A percentile compares a stretch with the other conserved stretches of the same genome.
Conservation (phyloP, 73 alveolate genomes). For the Paramecium tetraurelia region DNA sequence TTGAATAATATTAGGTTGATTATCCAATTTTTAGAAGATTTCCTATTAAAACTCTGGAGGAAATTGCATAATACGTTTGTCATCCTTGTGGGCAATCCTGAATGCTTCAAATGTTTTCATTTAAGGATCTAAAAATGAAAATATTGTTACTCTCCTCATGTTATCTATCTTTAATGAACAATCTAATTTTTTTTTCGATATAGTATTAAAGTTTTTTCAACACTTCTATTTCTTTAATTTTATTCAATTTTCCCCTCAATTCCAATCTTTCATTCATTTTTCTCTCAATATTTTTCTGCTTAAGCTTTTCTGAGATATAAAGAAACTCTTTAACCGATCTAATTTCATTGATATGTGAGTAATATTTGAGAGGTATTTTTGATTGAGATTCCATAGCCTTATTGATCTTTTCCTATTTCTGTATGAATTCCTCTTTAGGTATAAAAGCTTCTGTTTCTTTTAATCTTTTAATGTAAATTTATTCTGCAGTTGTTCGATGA, state of each 20-base stretch:
- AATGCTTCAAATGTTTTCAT: slow-evolving; percentile 27
- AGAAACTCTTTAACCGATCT: slow-evolving; percentile 44
- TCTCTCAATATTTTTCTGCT: slow-evolving; percentile 21
- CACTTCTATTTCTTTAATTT: slow-evolving; percentile 29
- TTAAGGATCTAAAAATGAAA: not conserved
- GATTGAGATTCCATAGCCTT: not conserved
- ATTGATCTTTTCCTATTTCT: not conserved
- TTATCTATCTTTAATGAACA: not conserved
- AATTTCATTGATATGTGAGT: slow-evolving; percentile 45
- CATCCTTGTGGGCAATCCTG: not conserved
- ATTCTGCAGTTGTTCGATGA: slow-evolving; percentile 35
- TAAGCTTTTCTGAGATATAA: slow-evolving; percentile 29
- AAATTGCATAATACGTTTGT: not conserved
- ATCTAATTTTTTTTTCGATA: slow-evolving; percentile 36
- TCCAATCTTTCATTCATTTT: slow-evolving; percentile 42
- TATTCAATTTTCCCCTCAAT: slow-evolving; percentile 27
- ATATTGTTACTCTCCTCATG: not conserved
- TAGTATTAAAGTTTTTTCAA: not conserved
- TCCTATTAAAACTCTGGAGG: not conserved
- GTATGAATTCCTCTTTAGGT: not conserved
- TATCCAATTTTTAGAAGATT: not conserved
- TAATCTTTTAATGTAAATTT: not conserved
- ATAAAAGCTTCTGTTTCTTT: slow-evolving; percentile 17
- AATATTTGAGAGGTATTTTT: not conserved
- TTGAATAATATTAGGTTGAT: not conserved